Conservation (phyloP, 73 alveolate genomes). For the Paramecium octaurelia region DNA sequence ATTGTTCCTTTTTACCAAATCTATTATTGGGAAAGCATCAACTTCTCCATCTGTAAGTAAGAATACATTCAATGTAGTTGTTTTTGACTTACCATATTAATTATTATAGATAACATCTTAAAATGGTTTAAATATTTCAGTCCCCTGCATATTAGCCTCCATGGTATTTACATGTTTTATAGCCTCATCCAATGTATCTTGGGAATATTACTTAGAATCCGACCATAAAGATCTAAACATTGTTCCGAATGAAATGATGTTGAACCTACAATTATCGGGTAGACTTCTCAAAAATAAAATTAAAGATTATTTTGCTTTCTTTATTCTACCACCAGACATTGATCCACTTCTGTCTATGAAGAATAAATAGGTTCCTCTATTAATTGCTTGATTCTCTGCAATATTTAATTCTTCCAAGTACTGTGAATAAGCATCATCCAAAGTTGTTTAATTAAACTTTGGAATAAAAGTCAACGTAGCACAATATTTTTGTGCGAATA, state of each 20-base stretch:
- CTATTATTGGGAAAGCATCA: constrained; percentile 69
- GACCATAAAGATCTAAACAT: constrained; percentile 48
- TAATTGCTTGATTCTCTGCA: not conserved
- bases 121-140: constrained; percentile 87
- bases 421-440: constrained; percentile 27
- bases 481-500: not conserved
- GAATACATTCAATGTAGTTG: constrained; percentile 64
- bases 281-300: constrained; percentile 72
- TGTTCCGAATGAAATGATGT: constrained; percentile 71
- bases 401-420: not conserved
- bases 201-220: constrained; percentile 68
- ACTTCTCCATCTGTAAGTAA: constrained; percentile 97
- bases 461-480: constrained; percentile 49
- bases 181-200: constrained; percentile 63
- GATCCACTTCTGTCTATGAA: constrained; percentile 87
- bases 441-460: not conserved
- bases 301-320: constrained; percentile 77
- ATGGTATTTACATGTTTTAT: constrained; percentile 36
- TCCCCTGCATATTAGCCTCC: constrained; percentile 87
- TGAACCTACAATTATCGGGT: constrained; percentile 73
- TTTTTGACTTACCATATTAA: not conserved
- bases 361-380: constrained; percentile 72
- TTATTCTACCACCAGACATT: constrained; percentile 77
- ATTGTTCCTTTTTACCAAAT: constrained; percentile 65
- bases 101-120: not conserved